Percentiles rank a stretch among this genome's conserved stretches.
Evolutionary conservation across 2,329 filamentous ascomycete species (phyloP).

Genomic region (Botrytis aclada): DNA sequence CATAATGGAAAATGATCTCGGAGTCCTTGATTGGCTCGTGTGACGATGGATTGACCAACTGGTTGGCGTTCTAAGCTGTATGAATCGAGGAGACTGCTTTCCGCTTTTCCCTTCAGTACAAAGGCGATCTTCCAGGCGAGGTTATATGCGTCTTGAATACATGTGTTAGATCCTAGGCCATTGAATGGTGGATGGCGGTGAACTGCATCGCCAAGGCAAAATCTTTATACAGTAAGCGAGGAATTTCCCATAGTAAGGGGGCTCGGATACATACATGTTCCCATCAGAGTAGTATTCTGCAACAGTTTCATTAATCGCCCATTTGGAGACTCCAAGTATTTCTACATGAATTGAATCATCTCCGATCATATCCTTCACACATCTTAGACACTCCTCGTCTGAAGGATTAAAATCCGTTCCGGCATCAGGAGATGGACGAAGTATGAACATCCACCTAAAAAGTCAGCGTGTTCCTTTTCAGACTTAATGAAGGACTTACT

Average conservation of each 20-base stretch:
- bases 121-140: constrained; percentile 55
- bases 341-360: constrained; percentile 51
- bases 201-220: constrained; percentile 53
- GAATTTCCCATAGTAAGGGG: too few species aligned
- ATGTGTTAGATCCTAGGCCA: constrained; percentile 57
- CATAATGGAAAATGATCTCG: constrained; percentile 48
- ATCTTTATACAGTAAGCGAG: constrained; percentile 28
- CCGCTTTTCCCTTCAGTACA: constrained; percentile 43
- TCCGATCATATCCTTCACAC: constrained; percentile 51
- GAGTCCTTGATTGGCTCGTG: constrained; percentile 53
- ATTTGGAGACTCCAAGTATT: constrained; percentile 53
- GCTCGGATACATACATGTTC: constrained; percentile 32
- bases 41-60: constrained; percentile 41
- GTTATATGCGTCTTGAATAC: constrained; percentile 56
- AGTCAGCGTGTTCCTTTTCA: constrained; percentile 16
- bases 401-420: constrained; percentile 43
- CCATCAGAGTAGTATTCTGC: constrained; percentile 50
- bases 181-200: constrained; percentile 58
- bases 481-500: constrained; percentile 35
- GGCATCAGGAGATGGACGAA: constrained; percentile 45
- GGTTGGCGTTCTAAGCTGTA: constrained; percentile 49
- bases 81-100: constrained; percentile 42
- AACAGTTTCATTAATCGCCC: constrained; percentile 60
- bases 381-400: constrained; percentile 46
- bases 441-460: constrained; percentile 52